A percentile compares a stretch with the other conserved stretches of the same genome.
phyloP scores from a whole-genome alignment of 495 filamentous ascomycete species.

The Tuber aestivum region DNA sequence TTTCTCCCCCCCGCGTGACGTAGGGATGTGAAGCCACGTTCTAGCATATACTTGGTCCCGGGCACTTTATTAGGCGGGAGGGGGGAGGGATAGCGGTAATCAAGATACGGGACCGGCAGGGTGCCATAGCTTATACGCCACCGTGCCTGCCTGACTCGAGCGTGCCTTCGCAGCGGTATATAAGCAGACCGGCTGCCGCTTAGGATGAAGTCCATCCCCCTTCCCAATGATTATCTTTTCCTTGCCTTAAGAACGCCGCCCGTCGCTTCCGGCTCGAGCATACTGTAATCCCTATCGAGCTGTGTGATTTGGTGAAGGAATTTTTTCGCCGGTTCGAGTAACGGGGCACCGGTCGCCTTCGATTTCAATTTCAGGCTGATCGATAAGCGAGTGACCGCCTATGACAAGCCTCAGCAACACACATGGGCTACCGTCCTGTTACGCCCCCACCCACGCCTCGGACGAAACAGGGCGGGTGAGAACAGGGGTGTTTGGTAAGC shows the following conservation, averaged over 20 bases:
- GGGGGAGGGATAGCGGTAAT: background rate
- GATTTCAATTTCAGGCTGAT: background rate
- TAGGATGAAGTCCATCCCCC: background rate
- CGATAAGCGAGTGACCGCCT: background rate
- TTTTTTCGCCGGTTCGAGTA: background rate
- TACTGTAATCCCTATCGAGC: background rate
- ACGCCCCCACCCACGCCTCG: background rate
- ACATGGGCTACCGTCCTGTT: background rate
- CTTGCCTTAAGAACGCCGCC: background rate
- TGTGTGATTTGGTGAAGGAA: background rate
- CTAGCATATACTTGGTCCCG: background rate
- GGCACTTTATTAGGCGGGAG: background rate
- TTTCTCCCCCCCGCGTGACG: background rate
- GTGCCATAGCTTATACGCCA: background rate
- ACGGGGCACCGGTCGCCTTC: background rate
- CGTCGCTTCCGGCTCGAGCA: background rate
- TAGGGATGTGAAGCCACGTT: background rate
- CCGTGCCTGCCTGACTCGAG: background rate
- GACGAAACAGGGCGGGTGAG: background rate
- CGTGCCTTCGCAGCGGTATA: background rate
- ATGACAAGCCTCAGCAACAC: background rate
- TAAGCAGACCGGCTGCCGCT: background rate
- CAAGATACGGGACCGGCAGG: background rate
- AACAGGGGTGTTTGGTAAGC: background rate
- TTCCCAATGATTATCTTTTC: background rate